Base-by-base conservation (phyloP, 805 yeast species). In the Yamadazyma paraphyllophila region DNA sequence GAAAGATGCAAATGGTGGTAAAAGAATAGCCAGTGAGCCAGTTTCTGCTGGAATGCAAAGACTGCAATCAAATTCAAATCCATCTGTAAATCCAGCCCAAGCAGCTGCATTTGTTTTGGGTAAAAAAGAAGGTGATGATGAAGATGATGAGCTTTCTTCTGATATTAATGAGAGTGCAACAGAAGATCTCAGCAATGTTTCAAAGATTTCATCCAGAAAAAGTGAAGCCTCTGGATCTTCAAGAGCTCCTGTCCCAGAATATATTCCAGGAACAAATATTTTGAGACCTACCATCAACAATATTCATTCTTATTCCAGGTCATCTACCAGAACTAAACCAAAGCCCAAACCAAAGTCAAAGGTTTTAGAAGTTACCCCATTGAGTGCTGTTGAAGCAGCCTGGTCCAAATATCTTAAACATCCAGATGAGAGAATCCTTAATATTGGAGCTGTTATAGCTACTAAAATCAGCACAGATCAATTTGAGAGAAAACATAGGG, bases 191-290 rank as follows among this genome's bases (percentile, higher is more conserved):
- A 67, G 61, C 48, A 56, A 60, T 45, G 59, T 64, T 50, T 46
- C 42, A 44, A 36, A 39, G 43, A 44, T 64, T 5, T 29, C 65
- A 48, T 56, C 32, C 43, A 64, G 44, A 61, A 61, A 48, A 49
- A 16, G 43, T 2, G 32, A 51, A 26, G 24, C 48, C 4, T 39
- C 41, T 11, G 24, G 24, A 6, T 15, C 47, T 17, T 59, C 59
- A 33, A 56, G 54, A 40, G 36, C 36, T 3, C 58, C 66, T 36
- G 50, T 66, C 9, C 73, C 76, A n/a, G 81, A 78, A 8, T 66
- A 69, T 48, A 76, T 79, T 43, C 83, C 84, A 0, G 84, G 84
- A 2, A 79, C 84, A 0, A 79, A 78, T 50, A 79, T 80, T 36
- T 69, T 78, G 43, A 59, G 84, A 43, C 83, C 83, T 0, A 69